Evolutionary conservation across 2,329 filamentous ascomycete genomes (phyloP), one percentile per base, ranked within the genome.

Genomic region (Aspergillus clavatus): DNA sequence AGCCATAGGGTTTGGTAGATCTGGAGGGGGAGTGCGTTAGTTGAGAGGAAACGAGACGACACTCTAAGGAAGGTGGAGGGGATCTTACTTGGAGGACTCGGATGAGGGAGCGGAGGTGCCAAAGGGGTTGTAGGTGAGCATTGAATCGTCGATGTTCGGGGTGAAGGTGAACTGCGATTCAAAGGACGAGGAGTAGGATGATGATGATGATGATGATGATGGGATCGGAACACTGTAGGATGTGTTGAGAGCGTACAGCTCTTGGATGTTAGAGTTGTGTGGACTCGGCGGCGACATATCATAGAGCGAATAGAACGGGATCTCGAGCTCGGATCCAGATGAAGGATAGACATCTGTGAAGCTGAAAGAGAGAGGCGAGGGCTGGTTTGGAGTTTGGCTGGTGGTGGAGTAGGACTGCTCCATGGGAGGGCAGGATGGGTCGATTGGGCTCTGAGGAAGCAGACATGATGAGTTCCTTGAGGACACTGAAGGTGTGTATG

Each of bases 1-100:
- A 69, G 5, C 48, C 47, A 22, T 62, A 68, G 10, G 61, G 60
- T 45, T 64, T 65, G 24, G 48, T 40, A 7, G 56, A 55, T 44
- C 64, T 67, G 33, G 7, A 31, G 22, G 27, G 41, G n/a, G 11
- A 11, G 8, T 7, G 12, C 4, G 31, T 40, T 47, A 42, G 42
- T 3, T 26, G 24, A n/a, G n/a, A n/a, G n/a, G n/a, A n/a, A n/a
- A n/a, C n/a, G n/a, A n/a, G n/a, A n/a, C n/a, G n/a, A n/a, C n/a
- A n/a, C n/a, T n/a, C n/a, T n/a, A n/a, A n/a, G n/a, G n/a, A n/a
- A n/a, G n/a, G n/a, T 7, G 21, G 23, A 16, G 14, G 16, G 35
- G 19, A n/a, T 42, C 58, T 50, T 56, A 65, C 62, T 62, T 62
- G 38, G 54, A 43, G 22, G 48, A 51, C 35, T 40, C 42, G 1